These are phyloP conservation scores for Moniliophthora roreri DNA, from an alignment of 1,284 basidiomycete genomes.

Conservation along the genomic window DNA sequence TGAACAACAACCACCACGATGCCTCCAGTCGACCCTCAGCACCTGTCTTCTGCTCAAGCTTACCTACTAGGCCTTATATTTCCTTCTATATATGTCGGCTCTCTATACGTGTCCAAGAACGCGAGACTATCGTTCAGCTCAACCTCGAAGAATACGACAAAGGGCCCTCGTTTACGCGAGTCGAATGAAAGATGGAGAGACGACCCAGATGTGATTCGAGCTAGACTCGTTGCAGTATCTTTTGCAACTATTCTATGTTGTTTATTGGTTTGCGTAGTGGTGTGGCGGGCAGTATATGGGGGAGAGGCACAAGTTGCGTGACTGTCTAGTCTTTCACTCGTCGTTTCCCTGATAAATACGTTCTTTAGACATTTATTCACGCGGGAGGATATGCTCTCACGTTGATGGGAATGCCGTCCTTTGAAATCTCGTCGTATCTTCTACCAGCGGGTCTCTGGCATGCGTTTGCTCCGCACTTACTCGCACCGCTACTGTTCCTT, in stretches of 20 bases:
- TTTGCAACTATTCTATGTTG: conserved; percentile 57
- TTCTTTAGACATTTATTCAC: conserved; percentile 8
- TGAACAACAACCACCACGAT: neutral
- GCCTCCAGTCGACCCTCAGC: conserved; percentile 4
- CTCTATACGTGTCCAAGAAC: conserved; percentile 60
- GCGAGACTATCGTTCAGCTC: conserved; percentile 50
- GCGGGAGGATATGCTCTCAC: conserved; percentile 20
- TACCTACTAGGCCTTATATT: conserved; percentile 50
- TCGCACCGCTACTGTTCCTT: conserved; percentile 79
- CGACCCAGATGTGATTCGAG: conserved; percentile 72
- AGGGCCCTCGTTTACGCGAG: conserved; percentile 23
- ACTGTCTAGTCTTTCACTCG: neutral
- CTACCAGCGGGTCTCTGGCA: neutral
- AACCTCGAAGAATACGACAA: conserved; percentile 19
- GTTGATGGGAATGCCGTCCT: conserved; percentile 27
- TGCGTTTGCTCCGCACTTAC: conserved; percentile 54
- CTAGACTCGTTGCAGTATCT: conserved; percentile 60
- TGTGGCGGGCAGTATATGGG: conserved; percentile 30
- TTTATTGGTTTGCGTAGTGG: conserved; percentile 37
- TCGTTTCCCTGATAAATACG: conserved; percentile 5
- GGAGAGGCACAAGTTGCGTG: conserved; percentile 29
- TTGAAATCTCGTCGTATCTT: conserved; percentile 5
- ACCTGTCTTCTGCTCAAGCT: conserved; percentile 32
- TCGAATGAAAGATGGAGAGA: conserved; percentile 59
- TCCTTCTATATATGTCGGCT: conserved; percentile 58